A percentile compares a stretch with the other conserved stretches of the same genome.
Conservation (phyloP, 495 filamentous ascomycete genomes). For the Podospora bellae-mahoneyi region DNA sequence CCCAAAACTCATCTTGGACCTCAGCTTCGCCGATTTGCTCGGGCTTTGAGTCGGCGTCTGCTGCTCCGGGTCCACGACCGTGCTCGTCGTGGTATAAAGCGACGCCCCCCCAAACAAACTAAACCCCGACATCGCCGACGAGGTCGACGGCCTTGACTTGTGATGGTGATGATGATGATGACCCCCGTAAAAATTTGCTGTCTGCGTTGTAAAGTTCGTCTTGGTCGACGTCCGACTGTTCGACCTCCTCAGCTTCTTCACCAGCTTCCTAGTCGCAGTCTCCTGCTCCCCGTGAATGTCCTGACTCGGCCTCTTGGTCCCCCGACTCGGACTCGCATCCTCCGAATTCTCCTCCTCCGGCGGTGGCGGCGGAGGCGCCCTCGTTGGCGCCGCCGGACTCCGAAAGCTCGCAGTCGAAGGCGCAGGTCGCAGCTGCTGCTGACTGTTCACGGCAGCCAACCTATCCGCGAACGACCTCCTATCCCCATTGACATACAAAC, state of each 20-base stretch:
- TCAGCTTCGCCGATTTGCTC: background rate
- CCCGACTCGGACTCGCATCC: conserved; percentile 1
- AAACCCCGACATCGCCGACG: background rate
- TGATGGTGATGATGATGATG: background rate
- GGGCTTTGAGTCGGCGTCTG: background rate
- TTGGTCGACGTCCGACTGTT: conserved; percentile 24
- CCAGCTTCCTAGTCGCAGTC: conserved; percentile 31
- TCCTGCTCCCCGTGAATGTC: conserved; percentile 22
- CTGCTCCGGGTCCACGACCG: background rate
- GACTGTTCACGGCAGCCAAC: conserved; percentile 11
- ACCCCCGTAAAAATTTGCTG: too few species aligned
- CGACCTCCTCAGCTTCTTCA: conserved; percentile 38
- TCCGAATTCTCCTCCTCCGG: background rate
- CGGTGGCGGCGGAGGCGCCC: conserved; percentile 15
- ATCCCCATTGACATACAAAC: background rate
- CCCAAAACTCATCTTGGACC: conserved; percentile 1
- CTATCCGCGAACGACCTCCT: conserved; percentile 13
- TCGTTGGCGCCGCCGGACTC: background rate
- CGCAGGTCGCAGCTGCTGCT: background rate
- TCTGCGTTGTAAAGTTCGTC: background rate
- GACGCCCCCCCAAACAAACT: background rate
- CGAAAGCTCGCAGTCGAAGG: background rate
- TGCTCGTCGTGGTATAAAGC: background rate
- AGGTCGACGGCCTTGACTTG: background rate
- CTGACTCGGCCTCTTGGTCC: conserved; percentile 29